Percentiles rank a stretch among this genome's conserved stretches.
phyloP scores from a whole-genome alignment of 108 stramenopile species.

The Schizochytrium sp. region DNA sequence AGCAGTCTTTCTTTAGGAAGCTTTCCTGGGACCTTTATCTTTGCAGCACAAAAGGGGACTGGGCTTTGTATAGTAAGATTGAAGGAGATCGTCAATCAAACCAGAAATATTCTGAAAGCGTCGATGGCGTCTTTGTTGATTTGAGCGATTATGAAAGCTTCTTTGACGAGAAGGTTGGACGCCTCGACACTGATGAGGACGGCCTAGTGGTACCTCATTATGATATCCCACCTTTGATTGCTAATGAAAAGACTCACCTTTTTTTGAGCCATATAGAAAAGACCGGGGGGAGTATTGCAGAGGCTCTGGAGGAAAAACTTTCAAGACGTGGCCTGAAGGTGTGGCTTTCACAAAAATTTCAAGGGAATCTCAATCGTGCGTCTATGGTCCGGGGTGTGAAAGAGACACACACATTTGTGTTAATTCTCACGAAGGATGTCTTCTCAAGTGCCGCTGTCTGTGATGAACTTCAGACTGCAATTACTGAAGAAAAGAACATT shows the following conservation, averaged over 20 bases:
- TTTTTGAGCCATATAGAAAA: constrained; percentile 20
- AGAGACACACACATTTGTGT: neutral
- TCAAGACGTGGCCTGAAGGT: neutral
- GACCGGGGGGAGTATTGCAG: neutral
- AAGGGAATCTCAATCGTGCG: neutral
- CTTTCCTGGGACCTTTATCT: no score
- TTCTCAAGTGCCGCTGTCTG: neutral
- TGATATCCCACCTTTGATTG: no score
- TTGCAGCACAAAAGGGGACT: no score
- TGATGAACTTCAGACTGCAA: neutral
- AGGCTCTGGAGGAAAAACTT: neutral
- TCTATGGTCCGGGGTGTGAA: neutral
- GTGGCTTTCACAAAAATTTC: neutral
- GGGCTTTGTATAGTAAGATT: no score
- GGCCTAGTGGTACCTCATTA: no score
- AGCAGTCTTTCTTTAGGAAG: no score
- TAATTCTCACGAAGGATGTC: neutral
- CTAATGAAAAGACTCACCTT: neutral
- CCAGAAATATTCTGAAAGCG: no score
- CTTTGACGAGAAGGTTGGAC: no score
- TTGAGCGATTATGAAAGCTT: no score
- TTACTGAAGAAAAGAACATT: neutral
- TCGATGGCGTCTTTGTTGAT: no score
- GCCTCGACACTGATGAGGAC: no score
- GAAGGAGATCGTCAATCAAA: no score